Percentiles rank a stretch among this genome's conserved stretches.
Evolutionary conservation across 495 filamentous ascomycete genomes (phyloP).

Genomic region (Penicillium roqueforti): DNA sequence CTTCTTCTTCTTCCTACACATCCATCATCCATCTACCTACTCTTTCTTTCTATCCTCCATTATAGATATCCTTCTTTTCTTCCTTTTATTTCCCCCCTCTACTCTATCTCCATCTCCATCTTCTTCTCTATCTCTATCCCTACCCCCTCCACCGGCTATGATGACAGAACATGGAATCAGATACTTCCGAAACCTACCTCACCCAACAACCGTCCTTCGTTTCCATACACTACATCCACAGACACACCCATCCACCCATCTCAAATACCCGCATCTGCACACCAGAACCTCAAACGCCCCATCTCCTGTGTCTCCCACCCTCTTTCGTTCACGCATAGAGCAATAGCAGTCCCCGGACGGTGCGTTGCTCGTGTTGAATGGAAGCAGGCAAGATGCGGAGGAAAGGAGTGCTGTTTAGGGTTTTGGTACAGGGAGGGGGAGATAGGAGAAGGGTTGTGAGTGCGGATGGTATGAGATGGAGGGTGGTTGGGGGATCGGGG

Average conservation of each 20-base stretch:
- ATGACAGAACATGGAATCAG: slow-evolving; percentile 48
- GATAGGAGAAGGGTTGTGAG: not conserved
- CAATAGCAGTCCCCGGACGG: slow-evolving; percentile 31
- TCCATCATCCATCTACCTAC: not conserved
- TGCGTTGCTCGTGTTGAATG: slow-evolving; percentile 15
- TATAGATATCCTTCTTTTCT: not conserved
- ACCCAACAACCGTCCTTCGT: not conserved
- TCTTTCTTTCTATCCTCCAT: slow-evolving; percentile 1
- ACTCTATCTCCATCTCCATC: not conserved
- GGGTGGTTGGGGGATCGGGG: slow-evolving; percentile 7
- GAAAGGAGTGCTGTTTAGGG: not conserved
- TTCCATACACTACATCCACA: not conserved
- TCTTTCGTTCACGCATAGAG: slow-evolving; percentile 7
- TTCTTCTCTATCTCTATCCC: not conserved
- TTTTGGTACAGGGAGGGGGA: not conserved
- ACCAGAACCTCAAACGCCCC: not conserved
- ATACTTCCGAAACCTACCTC: slow-evolving; percentile 46
- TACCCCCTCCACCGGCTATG: slow-evolving; percentile 27
- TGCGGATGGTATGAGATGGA: not conserved
- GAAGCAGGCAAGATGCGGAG: slow-evolving; percentile 2
- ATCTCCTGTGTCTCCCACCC: not conserved
- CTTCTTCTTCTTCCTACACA: not conserved
- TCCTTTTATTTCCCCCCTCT: not conserved
- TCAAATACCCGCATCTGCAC: not conserved
- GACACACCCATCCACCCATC: not conserved